Conservation (phyloP, 176 grass and related monocot genomes). For the Juncus inflexus region DNA sequence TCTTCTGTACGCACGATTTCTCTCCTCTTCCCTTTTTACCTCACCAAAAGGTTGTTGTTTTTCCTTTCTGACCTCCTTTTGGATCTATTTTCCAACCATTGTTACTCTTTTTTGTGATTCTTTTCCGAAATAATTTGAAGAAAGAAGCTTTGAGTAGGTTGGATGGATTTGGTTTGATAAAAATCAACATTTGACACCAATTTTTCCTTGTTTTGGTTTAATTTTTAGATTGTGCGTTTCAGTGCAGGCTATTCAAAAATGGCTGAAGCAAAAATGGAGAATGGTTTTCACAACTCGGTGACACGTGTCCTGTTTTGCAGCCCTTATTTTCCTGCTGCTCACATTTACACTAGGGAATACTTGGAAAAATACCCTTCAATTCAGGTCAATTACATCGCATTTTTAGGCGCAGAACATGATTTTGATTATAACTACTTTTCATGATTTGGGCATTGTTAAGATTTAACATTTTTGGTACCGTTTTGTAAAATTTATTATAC, state of each 20-base stretch:
- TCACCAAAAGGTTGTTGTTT: conserved; percentile 3
- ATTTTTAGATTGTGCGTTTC: conserved; percentile 10
- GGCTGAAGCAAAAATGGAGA: background rate
- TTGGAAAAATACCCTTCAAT: conserved; percentile 68
- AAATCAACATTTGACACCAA: background rate
- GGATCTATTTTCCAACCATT: background rate
- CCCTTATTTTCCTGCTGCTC: conserved; percentile 50
- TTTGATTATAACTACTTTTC: too few species aligned
- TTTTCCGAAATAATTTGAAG: too few species aligned
- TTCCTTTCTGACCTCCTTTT: background rate
- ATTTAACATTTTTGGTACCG: too few species aligned
- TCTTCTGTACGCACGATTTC: background rate
- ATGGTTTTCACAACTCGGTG: background rate
- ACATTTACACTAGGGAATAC: conserved; percentile 71
- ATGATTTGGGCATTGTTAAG: too few species aligned
- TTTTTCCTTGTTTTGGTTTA: background rate
- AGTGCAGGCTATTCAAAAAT: conserved; percentile 43
- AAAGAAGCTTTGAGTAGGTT: background rate
- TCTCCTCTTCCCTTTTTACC: conserved; percentile 5
- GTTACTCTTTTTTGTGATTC: background rate
- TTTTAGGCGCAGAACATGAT: too few species aligned
- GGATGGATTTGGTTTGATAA: background rate
- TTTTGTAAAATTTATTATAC: conserved; percentile 16
- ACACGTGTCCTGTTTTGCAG: conserved; percentile 80
- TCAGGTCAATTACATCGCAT: conserved; percentile 41